Evolutionary conservation across 1,284 basidiomycete species (phyloP).

Genomic region (Ustilago sp.): DNA sequence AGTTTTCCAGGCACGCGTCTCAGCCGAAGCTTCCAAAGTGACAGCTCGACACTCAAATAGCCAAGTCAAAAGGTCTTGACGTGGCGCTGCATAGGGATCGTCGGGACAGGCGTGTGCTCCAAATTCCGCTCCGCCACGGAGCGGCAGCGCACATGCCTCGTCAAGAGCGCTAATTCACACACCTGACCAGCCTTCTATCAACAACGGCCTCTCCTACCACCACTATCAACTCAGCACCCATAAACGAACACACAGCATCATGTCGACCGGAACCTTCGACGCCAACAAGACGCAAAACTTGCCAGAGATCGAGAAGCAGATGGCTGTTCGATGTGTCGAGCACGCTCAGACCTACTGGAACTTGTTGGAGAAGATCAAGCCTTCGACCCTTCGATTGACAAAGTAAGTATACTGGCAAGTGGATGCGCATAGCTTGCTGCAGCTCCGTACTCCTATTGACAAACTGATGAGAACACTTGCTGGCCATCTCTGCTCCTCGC

Average conservation of each 20-base stretch:
- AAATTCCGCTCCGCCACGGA: slow-evolving; percentile 12
- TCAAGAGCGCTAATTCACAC: slow-evolving; percentile 4
- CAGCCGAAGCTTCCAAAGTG: slow-evolving; percentile 9
- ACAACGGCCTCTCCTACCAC: not conserved
- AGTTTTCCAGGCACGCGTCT: not conserved
- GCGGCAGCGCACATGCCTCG: slow-evolving; percentile 9
- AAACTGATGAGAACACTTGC: not conserved
- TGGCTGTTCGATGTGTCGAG: slow-evolving; percentile 89
- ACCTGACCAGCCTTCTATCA: not conserved
- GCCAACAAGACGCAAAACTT: slow-evolving; percentile 78
- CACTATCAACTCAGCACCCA: not conserved
- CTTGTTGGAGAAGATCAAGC: slow-evolving; percentile 84
- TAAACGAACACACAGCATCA: slow-evolving; percentile 18
- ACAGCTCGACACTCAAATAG: not conserved
- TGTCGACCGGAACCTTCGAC: slow-evolving; percentile 62
- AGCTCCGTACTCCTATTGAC: not conserved
- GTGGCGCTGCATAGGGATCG: slow-evolving; percentile 2
- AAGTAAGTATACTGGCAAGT: slow-evolving; percentile 73
- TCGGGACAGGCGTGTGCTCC: not conserved
- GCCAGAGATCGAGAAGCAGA: slow-evolving; percentile 95
- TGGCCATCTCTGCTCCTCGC: not conserved
- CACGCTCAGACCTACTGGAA: slow-evolving; percentile 91
- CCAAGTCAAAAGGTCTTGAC: not conserved
- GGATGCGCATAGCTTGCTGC: too few relatives aligned
- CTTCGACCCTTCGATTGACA: slow-evolving; percentile 82